A percentile compares a stretch with the other conserved stretches of the same genome.
These are phyloP conservation scores for Quercus engelmannii DNA, from an alignment of 306 rosid species.

Conservation along the genomic window DNA sequence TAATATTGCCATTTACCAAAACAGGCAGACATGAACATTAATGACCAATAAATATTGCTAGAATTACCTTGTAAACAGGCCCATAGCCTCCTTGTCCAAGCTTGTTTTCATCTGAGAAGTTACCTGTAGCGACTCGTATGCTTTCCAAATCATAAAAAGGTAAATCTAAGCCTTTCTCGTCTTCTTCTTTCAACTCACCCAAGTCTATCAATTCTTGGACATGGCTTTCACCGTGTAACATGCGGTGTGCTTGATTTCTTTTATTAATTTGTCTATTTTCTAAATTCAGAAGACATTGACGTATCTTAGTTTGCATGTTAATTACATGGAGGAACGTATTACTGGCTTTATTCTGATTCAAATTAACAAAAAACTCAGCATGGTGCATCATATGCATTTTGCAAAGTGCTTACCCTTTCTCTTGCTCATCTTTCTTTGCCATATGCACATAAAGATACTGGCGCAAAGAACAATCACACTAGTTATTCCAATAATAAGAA, in stretches of 20 bases:
- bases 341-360: not conserved
- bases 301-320: not conserved
- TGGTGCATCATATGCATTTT: not conserved
- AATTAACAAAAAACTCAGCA: not conserved
- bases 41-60: not conserved
- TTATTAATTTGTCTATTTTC: not conserved
- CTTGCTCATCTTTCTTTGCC: conserved; percentile 6
- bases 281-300: not conserved
- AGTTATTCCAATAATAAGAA: not conserved
- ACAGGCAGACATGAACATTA: not conserved
- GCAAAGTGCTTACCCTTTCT: not conserved
- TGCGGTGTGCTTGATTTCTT: not conserved
- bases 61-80: too few species aligned
- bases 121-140: too few species aligned
- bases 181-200: too few species aligned
- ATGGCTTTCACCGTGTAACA: conserved; percentile 17
- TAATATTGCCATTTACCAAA: too few species aligned
- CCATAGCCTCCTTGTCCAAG: too few species aligned
- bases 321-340: not conserved
- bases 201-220: conserved; percentile 19
- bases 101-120: too few species aligned
- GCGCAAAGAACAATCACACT: conserved; percentile 4
- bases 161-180: too few species aligned
- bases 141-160: too few species aligned
- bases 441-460: not conserved